Conservation (phyloP, 2,329 filamentous ascomycete species). For the Aspergillus sp. region DNA sequence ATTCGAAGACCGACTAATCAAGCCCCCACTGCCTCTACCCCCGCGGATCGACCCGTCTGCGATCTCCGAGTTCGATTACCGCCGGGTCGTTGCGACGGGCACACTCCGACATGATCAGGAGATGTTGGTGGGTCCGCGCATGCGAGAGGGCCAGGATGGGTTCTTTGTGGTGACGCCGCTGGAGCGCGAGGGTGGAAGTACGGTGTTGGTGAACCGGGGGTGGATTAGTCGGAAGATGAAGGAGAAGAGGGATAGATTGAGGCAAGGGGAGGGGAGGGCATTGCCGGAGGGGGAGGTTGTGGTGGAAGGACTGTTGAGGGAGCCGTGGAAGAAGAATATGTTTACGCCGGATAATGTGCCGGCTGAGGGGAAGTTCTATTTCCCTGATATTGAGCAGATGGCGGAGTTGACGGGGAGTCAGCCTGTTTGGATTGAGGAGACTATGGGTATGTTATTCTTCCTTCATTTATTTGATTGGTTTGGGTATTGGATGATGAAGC, state of each 20-base stretch:
- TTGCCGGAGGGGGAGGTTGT: constrained; percentile 71
- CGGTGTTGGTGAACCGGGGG: constrained; percentile 83
- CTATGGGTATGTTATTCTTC: constrained; percentile 67
- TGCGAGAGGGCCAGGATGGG: constrained; percentile 85
- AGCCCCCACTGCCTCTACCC: constrained; percentile 81
- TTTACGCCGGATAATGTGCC: constrained; percentile 92
- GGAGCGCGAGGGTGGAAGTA: constrained; percentile 66
- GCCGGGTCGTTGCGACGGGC: constrained; percentile 76
- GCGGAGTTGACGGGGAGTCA: constrained; percentile 78
- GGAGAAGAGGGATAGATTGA: constrained; percentile 59
- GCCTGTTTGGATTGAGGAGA: constrained; percentile 92
- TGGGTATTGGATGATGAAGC: background rate
- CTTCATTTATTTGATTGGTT: too few species aligned
- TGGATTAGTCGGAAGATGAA: constrained; percentile 83
- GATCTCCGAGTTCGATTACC: constrained; percentile 87
- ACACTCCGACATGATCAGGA: constrained; percentile 82
- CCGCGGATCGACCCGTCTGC: constrained; percentile 78
- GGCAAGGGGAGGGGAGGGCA: constrained; percentile 50
- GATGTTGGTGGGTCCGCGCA: constrained; percentile 91
- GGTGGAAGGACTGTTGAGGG: constrained; percentile 75
- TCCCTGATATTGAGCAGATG: constrained; percentile 93
- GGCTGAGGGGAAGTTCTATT: constrained; percentile 84
- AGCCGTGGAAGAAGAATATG: constrained; percentile 96
- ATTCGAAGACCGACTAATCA: constrained; percentile 87
- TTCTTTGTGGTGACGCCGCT: constrained; percentile 91